Conservation (phyloP, 2,329 filamentous ascomycete genomes). For the Tolypocladium ophioglossoides region DNA sequence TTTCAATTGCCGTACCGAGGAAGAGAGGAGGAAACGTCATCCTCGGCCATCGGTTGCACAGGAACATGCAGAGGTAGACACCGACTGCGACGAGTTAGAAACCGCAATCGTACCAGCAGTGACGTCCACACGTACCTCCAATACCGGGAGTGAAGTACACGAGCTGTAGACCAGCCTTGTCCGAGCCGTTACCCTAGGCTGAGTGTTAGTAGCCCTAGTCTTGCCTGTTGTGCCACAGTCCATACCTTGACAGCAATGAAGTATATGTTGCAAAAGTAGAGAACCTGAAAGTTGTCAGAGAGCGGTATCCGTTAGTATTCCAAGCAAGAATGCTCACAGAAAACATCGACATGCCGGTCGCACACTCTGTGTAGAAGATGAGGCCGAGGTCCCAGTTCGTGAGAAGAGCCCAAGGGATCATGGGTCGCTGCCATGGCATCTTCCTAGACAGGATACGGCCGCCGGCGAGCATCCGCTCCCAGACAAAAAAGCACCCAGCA, state of each 20-base stretch:
- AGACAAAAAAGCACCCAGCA: constrained; percentile 31
- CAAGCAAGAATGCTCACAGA: constrained; percentile 20
- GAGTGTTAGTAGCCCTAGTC: not conserved
- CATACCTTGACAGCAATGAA: constrained; percentile 46
- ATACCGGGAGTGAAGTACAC: constrained; percentile 56
- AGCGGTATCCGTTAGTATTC: too few relatives aligned
- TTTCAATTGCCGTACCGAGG: constrained; percentile 44
- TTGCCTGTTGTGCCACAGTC: not conserved
- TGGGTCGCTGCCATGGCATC: constrained; percentile 46
- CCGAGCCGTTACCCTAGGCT: constrained; percentile 33
- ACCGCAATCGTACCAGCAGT: not conserved
- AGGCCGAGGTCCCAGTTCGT: constrained; percentile 45
- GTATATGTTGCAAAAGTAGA: constrained; percentile 61
- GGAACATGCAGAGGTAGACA: constrained; percentile 44
- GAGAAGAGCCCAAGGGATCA: constrained; percentile 54
- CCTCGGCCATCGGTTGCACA: constrained; percentile 50
- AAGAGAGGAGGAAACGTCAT: constrained; percentile 52
- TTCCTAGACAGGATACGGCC: constrained; percentile 31
- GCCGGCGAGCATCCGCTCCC: constrained; percentile 44
- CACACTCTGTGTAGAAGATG: constrained; percentile 52
- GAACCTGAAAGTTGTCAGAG: constrained; percentile 26
- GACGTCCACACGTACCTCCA: constrained; percentile 28
- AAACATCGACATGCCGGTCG: constrained; percentile 45
- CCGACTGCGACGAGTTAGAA: constrained; percentile 27
- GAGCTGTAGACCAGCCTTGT: constrained; percentile 44